phyloP scores from a whole-genome alignment of 495 filamentous ascomycete genomes.

The Aspergillus nanangensis region DNA sequence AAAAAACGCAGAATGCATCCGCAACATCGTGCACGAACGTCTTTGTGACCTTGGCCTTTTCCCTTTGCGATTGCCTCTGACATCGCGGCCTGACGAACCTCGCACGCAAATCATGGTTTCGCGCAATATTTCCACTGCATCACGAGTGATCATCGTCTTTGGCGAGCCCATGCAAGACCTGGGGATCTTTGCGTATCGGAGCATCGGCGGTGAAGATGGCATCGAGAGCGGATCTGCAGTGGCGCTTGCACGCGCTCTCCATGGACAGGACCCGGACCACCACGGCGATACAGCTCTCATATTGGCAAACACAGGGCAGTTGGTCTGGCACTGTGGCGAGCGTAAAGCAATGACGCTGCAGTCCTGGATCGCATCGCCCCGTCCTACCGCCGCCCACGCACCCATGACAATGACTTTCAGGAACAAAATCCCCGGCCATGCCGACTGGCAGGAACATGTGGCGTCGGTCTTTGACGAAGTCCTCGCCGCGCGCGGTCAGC shows the following conservation, averaged over 20 bases:
- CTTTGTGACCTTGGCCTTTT: slow-evolving; percentile 53
- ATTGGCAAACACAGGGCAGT: slow-evolving; percentile 68
- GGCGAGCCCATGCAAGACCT: slow-evolving; percentile 68
- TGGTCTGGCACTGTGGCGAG: slow-evolving; percentile 60
- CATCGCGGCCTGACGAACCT: slow-evolving; percentile 37
- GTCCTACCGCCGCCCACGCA: slow-evolving; percentile 48
- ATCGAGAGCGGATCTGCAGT: slow-evolving; percentile 64
- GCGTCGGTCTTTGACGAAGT: slow-evolving; percentile 59
- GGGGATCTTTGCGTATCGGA: slow-evolving; percentile 68
- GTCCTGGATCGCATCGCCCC: slow-evolving; percentile 50
- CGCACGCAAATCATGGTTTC: slow-evolving; percentile 67
- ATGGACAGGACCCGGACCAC: slow-evolving; percentile 8
- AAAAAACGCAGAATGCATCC: slow-evolving; percentile 61
- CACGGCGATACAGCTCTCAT: slow-evolving; percentile 44
- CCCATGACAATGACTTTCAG: slow-evolving; percentile 26
- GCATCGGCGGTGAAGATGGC: slow-evolving; percentile 47
- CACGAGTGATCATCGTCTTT: slow-evolving; percentile 69
- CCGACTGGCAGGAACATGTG: slow-evolving; percentile 50
- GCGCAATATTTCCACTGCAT: slow-evolving; percentile 47
- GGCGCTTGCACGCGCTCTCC: slow-evolving; percentile 50
- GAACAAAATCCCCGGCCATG: slow-evolving; percentile 57
- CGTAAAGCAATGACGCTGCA: slow-evolving; percentile 48
- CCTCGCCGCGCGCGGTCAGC: slow-evolving; percentile 29
- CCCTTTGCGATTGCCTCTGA: slow-evolving; percentile 56
- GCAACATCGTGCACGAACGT: slow-evolving; percentile 54